These are phyloP conservation scores for Alternaria sp. DNA, from an alignment of 2,329 filamentous ascomycete genomes.

Conservation along the genomic window DNA sequence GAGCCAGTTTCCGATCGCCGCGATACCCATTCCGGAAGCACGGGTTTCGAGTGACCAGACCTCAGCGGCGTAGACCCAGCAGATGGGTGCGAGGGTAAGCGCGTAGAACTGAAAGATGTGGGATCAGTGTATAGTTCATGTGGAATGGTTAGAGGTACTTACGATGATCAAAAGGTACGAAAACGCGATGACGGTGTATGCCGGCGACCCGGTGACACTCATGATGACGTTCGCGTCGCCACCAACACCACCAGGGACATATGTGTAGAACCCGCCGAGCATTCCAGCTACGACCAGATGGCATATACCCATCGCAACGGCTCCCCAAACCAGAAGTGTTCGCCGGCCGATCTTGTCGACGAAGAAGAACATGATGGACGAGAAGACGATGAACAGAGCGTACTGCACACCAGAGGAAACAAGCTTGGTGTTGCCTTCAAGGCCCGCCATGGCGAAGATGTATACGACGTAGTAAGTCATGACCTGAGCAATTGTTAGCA, in stretches of 20 bases:
- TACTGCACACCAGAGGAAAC: constrained; percentile 74
- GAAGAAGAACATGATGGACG: constrained; percentile 74
- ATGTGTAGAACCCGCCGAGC: constrained; percentile 56
- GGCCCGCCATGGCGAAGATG: constrained; percentile 74
- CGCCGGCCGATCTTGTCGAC: constrained; percentile 79
- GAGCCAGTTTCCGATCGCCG: constrained; percentile 68
- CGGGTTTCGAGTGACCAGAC: constrained; percentile 65
- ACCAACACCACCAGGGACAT: constrained; percentile 46
- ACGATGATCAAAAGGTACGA: constrained; percentile 73
- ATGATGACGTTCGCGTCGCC: constrained; percentile 62
- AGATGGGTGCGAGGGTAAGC: constrained; percentile 66
- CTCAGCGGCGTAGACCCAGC: constrained; percentile 66
- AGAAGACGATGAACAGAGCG: constrained; percentile 82
- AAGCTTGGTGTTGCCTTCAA: constrained; percentile 64
- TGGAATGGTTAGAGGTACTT: not conserved
- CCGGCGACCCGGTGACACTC: constrained; percentile 53
- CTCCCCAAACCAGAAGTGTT: constrained; percentile 67
- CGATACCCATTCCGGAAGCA: constrained; percentile 68
- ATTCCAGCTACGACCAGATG: constrained; percentile 58
- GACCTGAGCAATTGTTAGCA: not conserved
- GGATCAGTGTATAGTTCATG: too few relatives aligned
- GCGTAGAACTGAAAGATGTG: constrained; percentile 59
- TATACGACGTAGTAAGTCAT: constrained; percentile 53
- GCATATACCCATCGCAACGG: constrained; percentile 67
- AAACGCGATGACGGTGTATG: constrained; percentile 66